These are phyloP conservation scores for Mrakia hoshinonis DNA, from an alignment of 768 basidiomycete genomes.

Conservation along the genomic window DNA sequence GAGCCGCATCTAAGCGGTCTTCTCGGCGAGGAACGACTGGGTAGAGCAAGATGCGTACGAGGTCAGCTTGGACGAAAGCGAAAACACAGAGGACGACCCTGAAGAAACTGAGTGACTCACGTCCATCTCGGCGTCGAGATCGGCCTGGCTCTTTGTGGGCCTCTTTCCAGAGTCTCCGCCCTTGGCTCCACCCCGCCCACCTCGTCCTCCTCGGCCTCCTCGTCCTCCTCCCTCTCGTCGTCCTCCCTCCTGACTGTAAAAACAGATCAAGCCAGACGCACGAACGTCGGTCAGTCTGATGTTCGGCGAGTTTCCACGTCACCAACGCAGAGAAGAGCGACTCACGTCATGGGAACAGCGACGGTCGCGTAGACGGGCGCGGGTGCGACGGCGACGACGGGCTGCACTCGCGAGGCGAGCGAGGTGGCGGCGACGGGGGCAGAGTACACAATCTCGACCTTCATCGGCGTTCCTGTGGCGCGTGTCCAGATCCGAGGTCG, in stretches of 20 bases:
- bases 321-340: conserved; percentile 34
- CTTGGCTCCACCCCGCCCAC: conserved; percentile 37
- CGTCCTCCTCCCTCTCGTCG: conserved; percentile 47
- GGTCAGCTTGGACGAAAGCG: not conserved
- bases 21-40: conserved; percentile 11
- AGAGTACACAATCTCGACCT: conserved; percentile 94
- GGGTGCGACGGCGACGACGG: conserved; percentile 42
- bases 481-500: not conserved
- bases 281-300: conserved; percentile 36
- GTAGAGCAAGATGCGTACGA: not conserved
- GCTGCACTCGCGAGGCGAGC: conserved; percentile 69
- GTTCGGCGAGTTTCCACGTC: conserved; percentile 36
- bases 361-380: conserved; percentile 31
- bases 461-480: conserved; percentile 82
- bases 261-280: conserved; percentile 39
- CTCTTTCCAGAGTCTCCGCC: conserved; percentile 46
- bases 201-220: conserved; percentile 43
- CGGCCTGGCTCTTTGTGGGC: conserved; percentile 70
- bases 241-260: conserved; percentile 31
- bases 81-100: not conserved
- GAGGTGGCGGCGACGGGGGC: conserved; percentile 55
- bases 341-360: conserved; percentile 8
- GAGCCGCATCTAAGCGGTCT: not conserved
- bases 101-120: conserved; percentile 45
- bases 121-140: conserved; percentile 97